Percentiles rank a stretch among this genome's conserved stretches.
phyloP scores from a whole-genome alignment of 805 yeast species.

The Myxozyma melibiosi region DNA sequence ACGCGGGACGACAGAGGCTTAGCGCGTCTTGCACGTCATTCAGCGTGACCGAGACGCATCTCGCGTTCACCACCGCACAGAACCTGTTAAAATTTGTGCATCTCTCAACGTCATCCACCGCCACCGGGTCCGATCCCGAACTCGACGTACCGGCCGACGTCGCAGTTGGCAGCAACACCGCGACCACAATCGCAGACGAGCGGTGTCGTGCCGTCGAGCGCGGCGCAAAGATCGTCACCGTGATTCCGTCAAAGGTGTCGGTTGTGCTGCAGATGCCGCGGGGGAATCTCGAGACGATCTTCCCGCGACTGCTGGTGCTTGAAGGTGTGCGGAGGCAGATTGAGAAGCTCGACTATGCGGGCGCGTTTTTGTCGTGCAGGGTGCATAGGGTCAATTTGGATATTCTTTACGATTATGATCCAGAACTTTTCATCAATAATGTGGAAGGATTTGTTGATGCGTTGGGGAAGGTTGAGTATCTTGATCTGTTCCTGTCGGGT shows the following conservation, averaged over 20 bases:
- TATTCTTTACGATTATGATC: conserved; percentile 83
- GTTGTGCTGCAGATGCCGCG: conserved; percentile 92
- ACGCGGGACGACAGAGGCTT: conserved; percentile 59
- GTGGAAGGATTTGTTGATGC: conserved; percentile 69
- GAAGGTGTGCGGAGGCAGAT: conserved; percentile 77
- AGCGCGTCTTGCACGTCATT: conserved; percentile 82
- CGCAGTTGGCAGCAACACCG: conserved; percentile 26
- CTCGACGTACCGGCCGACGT: conserved; percentile 43
- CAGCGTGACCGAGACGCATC: conserved; percentile 66
- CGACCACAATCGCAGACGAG: conserved; percentile 56
- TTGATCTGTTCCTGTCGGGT: conserved; percentile 86
- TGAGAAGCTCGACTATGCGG: conserved; percentile 55
- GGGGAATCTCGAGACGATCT: conserved; percentile 92
- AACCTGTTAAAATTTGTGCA: conserved; percentile 81
- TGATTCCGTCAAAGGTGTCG: conserved; percentile 78
- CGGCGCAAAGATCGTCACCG: conserved; percentile 81
- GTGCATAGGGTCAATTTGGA: conserved; percentile 91
- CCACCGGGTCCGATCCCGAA: conserved; percentile 16
- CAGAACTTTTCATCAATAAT: conserved; percentile 64
- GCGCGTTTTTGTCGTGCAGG: conserved; percentile 84
- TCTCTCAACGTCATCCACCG: conserved; percentile 45
- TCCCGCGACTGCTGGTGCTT: conserved; percentile 89
- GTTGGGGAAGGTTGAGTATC: conserved; percentile 68
- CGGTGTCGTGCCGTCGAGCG: conserved; percentile 86
- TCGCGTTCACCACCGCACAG: conserved; percentile 85